These are phyloP conservation scores for Trypanosoma platydactyli DNA, from an alignment of 208 protist species.

Conservation along the genomic window DNA sequence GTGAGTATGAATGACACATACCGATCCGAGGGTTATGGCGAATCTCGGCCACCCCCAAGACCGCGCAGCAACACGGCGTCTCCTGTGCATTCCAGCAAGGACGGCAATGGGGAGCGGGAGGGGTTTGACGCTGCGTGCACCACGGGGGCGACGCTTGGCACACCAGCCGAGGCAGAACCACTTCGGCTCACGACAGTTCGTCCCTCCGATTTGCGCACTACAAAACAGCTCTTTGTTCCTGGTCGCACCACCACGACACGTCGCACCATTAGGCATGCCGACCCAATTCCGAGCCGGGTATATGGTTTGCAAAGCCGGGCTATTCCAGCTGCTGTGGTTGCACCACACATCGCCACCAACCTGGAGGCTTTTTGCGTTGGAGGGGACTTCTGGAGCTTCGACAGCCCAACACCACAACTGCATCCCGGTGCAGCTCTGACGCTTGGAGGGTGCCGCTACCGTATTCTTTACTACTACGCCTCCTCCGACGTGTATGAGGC, in stretches of 20 bases:
- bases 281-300: conserved; percentile 50
- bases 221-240: conserved; percentile 70
- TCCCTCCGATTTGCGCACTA: conserved; percentile 62
- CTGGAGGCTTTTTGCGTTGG: conserved; percentile 21
- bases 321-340: conserved; percentile 50
- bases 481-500: conserved; percentile 80
- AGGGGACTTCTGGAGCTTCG: conserved; percentile 21
- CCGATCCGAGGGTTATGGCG: not conserved
- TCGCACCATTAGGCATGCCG: conserved; percentile 45
- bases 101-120: conserved; percentile 1
- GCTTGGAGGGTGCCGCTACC: conserved; percentile 41
- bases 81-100: conserved; percentile 2
- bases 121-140: not conserved
- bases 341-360: conserved; percentile 48
- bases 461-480: conserved; percentile 49
- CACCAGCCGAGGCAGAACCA: conserved; percentile 22
- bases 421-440: conserved; percentile 38
- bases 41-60: not conserved
- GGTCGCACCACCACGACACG: conserved; percentile 25
- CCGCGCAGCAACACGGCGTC: conserved; percentile 32
- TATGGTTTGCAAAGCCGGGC: conserved; percentile 49
- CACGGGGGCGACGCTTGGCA: conserved; percentile 2
- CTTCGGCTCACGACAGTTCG: conserved; percentile 47
- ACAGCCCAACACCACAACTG: conserved; percentile 38
- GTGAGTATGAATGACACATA: not conserved